phyloP scores from a whole-genome alignment of 1,284 basidiomycete species.

The Apiotrichum veenhuisii region DNA sequence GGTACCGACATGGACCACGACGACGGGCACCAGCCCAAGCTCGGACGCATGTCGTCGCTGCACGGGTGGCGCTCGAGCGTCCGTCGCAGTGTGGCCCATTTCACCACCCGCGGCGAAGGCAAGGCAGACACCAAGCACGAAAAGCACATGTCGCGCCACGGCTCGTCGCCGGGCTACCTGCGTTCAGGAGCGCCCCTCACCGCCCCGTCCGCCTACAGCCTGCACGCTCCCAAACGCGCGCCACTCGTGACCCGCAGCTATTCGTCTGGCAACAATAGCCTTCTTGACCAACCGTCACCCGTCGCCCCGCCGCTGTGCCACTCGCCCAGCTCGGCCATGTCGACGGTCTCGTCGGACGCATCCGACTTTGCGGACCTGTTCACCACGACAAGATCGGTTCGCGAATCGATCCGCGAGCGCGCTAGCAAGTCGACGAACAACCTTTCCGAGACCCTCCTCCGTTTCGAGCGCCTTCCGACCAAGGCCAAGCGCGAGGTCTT shows the following conservation, averaged over 20 bases:
- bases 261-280: not conserved
- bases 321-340: not conserved
- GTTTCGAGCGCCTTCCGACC: not conserved
- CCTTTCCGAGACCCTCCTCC: not conserved
- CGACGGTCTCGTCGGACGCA: not conserved
- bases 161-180: not conserved
- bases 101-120: not conserved
- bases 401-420: not conserved
- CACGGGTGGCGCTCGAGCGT: not conserved
- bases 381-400: not conserved
- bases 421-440: constrained; percentile 6
- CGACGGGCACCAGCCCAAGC: not conserved
- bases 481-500: not conserved
- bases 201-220: not conserved
- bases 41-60: not conserved
- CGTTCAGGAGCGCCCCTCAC: not conserved
- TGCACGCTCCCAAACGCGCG: not conserved
- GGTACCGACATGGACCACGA: not conserved
- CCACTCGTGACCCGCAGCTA: not conserved
- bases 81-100: constrained; percentile 4
- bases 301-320: not conserved
- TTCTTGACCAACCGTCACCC: not conserved
- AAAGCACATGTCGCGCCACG: not conserved
- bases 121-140: not conserved
- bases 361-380: constrained; percentile 13